Conservation (phyloP, 1,139 yeast species). For the Taphrina confusa region DNA sequence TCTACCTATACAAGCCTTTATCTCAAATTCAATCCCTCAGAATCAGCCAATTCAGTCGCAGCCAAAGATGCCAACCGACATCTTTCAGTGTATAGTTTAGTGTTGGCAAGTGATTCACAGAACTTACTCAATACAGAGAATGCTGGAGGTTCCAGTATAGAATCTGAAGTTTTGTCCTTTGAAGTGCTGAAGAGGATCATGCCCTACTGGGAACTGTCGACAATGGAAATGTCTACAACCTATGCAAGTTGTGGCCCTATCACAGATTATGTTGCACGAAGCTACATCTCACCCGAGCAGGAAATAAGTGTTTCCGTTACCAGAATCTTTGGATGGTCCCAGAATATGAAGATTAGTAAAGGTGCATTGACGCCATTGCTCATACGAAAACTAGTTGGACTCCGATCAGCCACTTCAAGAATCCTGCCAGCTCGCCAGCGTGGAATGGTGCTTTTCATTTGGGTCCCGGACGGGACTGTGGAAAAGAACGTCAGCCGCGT, state of each 20-base stretch:
- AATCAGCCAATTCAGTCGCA: not conserved
- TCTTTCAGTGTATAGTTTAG: slow-evolving; percentile 1
- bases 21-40: slow-evolving; percentile 4
- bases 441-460: slow-evolving; percentile 9
- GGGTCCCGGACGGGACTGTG: slow-evolving; percentile 21
- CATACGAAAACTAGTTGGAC: slow-evolving; percentile 6
- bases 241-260: slow-evolving; percentile 11
- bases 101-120: slow-evolving; percentile 12
- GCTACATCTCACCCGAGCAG: not conserved
- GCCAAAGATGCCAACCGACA: slow-evolving; percentile 9
- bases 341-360: slow-evolving; percentile 8
- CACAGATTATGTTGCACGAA: slow-evolving; percentile 14
- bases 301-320: slow-evolving; percentile 16
- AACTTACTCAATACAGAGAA: slow-evolving; percentile 7
- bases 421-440: slow-evolving; percentile 6
- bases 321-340: slow-evolving; percentile 15
- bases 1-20: slow-evolving; percentile 5
- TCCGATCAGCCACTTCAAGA: slow-evolving; percentile 12
- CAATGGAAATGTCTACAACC: slow-evolving; percentile 14
- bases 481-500: slow-evolving; percentile 18
- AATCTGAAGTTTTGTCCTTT: slow-evolving; percentile 11
- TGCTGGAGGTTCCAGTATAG: slow-evolving; percentile 15
- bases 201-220: slow-evolving; percentile 21
- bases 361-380: slow-evolving; percentile 14
- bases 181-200: slow-evolving; percentile 15